These are phyloP conservation scores for Botrytis galanthina DNA, from an alignment of 2,329 filamentous ascomycete species.

Conservation along the genomic window DNA sequence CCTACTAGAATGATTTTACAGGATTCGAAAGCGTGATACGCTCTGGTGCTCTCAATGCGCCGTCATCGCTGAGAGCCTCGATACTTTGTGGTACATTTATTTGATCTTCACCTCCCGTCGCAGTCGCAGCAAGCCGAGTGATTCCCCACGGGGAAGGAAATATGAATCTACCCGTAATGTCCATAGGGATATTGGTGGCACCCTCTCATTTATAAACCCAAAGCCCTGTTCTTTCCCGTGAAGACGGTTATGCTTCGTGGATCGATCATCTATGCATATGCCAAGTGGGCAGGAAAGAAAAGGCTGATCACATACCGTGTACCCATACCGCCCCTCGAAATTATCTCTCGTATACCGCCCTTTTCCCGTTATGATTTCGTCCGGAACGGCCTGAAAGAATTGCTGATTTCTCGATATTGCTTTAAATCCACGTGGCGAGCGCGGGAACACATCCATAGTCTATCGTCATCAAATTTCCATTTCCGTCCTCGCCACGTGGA, in stretches of 20 bases:
- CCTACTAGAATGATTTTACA: not conserved
- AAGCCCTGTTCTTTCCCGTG: not conserved
- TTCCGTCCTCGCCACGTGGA: constrained; percentile 11
- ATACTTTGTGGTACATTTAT: not conserved
- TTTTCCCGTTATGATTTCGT: not conserved
- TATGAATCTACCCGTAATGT: not conserved
- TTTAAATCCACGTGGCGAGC: constrained; percentile 8
- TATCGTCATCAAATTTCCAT: constrained; percentile 16
- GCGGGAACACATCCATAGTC: constrained; percentile 3
- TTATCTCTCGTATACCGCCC: not conserved
- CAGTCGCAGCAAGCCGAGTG: not conserved
- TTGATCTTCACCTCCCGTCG: not conserved
- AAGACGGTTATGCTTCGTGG: constrained; percentile 7
- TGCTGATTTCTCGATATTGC: constrained; percentile 1
- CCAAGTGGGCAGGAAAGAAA: constrained; percentile 12
- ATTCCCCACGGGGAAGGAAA: not conserved
- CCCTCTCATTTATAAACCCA: not conserved
- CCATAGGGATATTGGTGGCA: constrained; percentile 5
- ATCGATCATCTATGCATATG: constrained; percentile 13
- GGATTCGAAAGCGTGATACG: not conserved
- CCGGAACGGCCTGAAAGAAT: not conserved
- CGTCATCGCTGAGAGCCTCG: not conserved
- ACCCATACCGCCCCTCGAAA: not conserved
- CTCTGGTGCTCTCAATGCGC: not conserved
- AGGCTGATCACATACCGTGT: constrained; percentile 11